A percentile compares a stretch with the other conserved stretches of the same genome.
phyloP scores from a whole-genome alignment of 2,329 filamentous ascomycete genomes.

The Septoria linicola region DNA sequence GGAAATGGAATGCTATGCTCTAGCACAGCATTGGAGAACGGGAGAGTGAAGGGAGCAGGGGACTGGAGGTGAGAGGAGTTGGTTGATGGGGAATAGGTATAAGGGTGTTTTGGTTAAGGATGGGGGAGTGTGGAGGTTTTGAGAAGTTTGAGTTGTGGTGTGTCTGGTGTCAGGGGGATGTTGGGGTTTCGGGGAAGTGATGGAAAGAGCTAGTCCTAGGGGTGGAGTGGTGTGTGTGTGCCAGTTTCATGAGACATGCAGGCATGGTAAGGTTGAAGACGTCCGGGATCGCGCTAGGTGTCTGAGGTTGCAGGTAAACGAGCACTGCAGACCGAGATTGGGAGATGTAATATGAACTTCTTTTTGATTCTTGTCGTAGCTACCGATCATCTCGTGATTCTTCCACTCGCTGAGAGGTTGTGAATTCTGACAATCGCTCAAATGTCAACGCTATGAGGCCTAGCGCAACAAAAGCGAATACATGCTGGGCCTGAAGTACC shows the following conservation, averaged over 20 bases:
- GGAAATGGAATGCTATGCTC: background rate
- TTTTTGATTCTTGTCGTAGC: too few relatives aligned
- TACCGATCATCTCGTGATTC: too few relatives aligned
- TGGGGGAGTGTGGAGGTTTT: constrained; percentile 1
- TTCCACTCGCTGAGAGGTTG: too few relatives aligned
- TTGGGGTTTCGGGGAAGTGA: background rate
- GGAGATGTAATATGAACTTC: too few relatives aligned
- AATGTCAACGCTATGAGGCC: background rate
- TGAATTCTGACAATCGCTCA: constrained; percentile 2
- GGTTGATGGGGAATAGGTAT: constrained; percentile 3
- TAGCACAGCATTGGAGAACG: constrained; percentile 3
- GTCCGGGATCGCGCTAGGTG: too few relatives aligned
- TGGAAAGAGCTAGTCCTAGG: too few relatives aligned
- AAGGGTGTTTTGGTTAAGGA: background rate
- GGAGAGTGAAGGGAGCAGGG: background rate
- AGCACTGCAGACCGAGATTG: too few relatives aligned
- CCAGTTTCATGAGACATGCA: too few relatives aligned
- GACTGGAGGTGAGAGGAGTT: background rate
- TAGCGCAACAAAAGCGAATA: background rate
- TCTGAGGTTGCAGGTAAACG: too few relatives aligned
- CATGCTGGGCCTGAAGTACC: background rate
- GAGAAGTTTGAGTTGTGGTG: background rate
- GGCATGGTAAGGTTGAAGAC: too few relatives aligned
- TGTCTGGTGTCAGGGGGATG: constrained; percentile 3
- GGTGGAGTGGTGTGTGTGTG: too few relatives aligned